phyloP scores from a whole-genome alignment of 768 basidiomycete species.

The Rhizopogon roseolus region DNA sequence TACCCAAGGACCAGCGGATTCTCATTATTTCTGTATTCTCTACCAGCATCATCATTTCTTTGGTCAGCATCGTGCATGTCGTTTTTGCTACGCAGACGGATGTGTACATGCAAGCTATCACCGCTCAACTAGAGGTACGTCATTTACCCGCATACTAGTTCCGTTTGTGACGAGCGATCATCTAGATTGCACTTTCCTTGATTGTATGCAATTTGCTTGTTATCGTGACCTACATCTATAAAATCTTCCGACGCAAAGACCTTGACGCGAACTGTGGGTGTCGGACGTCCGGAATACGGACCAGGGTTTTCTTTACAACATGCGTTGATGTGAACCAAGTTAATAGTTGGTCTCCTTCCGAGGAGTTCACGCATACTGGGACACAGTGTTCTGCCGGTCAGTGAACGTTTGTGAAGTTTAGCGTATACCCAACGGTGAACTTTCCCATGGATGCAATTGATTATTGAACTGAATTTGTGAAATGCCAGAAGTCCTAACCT shows the following conservation, averaged over 20 bases:
- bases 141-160: background rate
- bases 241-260: background rate
- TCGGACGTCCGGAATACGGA: background rate
- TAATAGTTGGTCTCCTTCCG: background rate
- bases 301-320: background rate
- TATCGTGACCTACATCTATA: background rate
- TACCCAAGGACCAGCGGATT: conserved; percentile 8
- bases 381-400: too few species aligned
- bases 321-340: background rate
- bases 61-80: conserved; percentile 10
- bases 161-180: background rate
- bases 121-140: conserved; percentile 4
- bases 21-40: conserved; percentile 8
- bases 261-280: background rate
- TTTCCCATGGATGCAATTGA: too few species aligned
- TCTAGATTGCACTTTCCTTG: conserved; percentile 1
- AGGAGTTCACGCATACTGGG: background rate
- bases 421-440: too few species aligned
- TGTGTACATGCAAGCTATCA: conserved; percentile 6
- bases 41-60: conserved; percentile 6
- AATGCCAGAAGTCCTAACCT: too few species aligned
- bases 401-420: too few species aligned
- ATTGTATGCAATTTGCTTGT: conserved; percentile 4
- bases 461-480: too few species aligned
- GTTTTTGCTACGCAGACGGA: conserved; percentile 8